Percentiles rank a stretch among this genome's conserved stretches.
Evolutionary conservation across 2,329 filamentous ascomycete genomes (phyloP).

Genomic region (Sordariomycetes sp.): DNA sequence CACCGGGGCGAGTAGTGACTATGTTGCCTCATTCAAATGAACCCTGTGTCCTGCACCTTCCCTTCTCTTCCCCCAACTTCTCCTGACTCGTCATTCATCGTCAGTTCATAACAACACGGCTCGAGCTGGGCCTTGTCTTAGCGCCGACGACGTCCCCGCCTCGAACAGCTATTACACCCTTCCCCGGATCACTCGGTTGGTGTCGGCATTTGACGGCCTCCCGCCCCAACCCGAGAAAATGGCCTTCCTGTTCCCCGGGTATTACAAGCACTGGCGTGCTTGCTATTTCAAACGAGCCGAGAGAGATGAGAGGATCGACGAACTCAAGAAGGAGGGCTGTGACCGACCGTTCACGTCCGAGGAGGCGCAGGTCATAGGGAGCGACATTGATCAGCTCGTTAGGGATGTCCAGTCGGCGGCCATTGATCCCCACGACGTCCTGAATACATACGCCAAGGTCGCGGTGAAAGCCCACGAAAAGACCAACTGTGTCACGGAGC

Average conservation of each 20-base stretch:
- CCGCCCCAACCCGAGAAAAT: not conserved
- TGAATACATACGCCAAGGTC: conserved; percentile 81
- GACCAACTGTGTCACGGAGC: conserved; percentile 84
- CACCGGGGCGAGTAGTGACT: too few relatives aligned
- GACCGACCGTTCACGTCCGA: conserved; percentile 49
- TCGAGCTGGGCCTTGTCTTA: not conserved
- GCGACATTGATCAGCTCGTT: conserved; percentile 69
- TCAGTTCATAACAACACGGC: not conserved
- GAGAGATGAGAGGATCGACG: conserved; percentile 57
- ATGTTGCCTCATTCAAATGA: not conserved
- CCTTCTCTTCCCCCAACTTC: not conserved
- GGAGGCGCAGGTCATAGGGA: conserved; percentile 59
- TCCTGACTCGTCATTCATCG: not conserved
- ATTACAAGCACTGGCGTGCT: conserved; percentile 1
- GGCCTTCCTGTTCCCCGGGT: conserved; percentile 1
- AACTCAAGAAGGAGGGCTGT: conserved; percentile 47
- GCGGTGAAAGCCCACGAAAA: conserved; percentile 72
- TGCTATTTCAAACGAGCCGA: conserved; percentile 61
- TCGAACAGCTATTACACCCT: not conserved
- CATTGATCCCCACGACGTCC: conserved; percentile 57
- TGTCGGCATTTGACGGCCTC: not conserved
- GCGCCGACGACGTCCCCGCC: not conserved
- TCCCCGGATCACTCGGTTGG: not conserved
- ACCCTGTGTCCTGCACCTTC: not conserved
- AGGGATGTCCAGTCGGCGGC: conserved; percentile 62